phyloP scores from a whole-genome alignment of 164 flowering plant species.

The Magnolia kwangsiensis region DNA sequence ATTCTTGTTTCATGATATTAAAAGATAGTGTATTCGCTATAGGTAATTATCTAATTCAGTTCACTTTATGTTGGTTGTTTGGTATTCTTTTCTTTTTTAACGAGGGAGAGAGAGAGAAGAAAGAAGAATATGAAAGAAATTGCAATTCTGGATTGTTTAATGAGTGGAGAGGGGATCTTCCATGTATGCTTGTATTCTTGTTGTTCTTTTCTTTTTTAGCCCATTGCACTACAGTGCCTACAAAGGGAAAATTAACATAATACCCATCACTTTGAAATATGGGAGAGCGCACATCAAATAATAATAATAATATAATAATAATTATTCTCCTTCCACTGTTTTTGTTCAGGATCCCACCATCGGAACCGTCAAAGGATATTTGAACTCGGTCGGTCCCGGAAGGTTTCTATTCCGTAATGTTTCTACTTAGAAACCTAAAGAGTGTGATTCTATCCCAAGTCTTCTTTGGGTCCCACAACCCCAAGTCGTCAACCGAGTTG shows the following conservation, averaged over 20 bases:
- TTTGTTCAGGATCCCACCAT: no score
- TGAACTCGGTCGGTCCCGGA: no score
- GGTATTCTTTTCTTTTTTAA: background rate
- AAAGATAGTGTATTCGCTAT: background rate
- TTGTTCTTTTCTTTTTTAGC: constrained; percentile 37
- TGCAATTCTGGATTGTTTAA: constrained; percentile 44
- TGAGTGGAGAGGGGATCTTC: constrained; percentile 26
- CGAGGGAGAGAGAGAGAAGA: constrained; percentile 11
- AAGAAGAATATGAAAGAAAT: constrained; percentile 7
- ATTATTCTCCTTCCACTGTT: background rate
- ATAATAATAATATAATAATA: background rate
- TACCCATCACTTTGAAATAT: background rate
- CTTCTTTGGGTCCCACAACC: no score
- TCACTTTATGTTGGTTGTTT: background rate
- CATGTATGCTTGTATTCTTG: constrained; percentile 25
- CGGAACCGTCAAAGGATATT: no score
- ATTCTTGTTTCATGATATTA: background rate
- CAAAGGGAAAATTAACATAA: constrained; percentile 31
- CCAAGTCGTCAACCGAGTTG: no score
- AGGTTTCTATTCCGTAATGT: no score
- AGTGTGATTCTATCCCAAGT: no score
- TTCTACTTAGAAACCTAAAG: no score
- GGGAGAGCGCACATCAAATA: background rate
- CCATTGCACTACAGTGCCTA: constrained; percentile 26
- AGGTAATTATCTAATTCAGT: no score